Evolutionary conservation across 768 basidiomycete species (phyloP), one percentile per base, ranked within the genome.

Genomic region (Termitomyces sp.): DNA sequence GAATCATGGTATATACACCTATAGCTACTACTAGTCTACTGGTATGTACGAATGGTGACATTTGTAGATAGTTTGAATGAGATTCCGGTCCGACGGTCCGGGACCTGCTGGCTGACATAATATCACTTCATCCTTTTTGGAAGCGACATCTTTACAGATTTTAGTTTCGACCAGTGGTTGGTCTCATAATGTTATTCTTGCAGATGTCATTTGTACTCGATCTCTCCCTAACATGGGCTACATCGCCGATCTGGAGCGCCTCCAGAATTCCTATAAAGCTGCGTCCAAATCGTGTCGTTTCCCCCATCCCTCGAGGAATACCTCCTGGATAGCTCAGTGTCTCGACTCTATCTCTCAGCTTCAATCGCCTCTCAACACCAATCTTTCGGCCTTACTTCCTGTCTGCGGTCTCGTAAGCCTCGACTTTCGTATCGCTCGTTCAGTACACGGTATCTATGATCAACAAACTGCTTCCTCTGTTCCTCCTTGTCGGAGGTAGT

Each of bases 391-490:
- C 27, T 46, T 39, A 36, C 22, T 16, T 27, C 36, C 18, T 42
- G 40, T 42, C 40, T 51, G 20, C 44, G 44, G 38, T 58, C 38
- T 46, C 43, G 22, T 22, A 18, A 22, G 32, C 22, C 50, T 58
- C 57, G 53, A 52, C 40, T 40, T 55, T 42, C 15, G 49, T 50
- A 46, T 41, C 49, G 56, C 35, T 48, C 35, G 49, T 46, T 48
- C 16, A 27, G 36, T 53, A 39, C 23, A 53, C 49, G 48, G 56
- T 52, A 47, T 22, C 52, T 44, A 23, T 47, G 38, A 53, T 57
- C 18, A 60, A 57, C 27, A 54, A 56, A 43, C 32, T 57, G 15
- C 56, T 60, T 51, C 59, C 59, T 49, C 59, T 60, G 20, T 60
- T 60, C 51, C 56, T 60, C 49, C 56, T 60, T 18, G 53, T 52